Evolutionary conservation across 208 protist species (phyloP).

Genomic region (Acanthamoeba lugdunensis): DNA sequence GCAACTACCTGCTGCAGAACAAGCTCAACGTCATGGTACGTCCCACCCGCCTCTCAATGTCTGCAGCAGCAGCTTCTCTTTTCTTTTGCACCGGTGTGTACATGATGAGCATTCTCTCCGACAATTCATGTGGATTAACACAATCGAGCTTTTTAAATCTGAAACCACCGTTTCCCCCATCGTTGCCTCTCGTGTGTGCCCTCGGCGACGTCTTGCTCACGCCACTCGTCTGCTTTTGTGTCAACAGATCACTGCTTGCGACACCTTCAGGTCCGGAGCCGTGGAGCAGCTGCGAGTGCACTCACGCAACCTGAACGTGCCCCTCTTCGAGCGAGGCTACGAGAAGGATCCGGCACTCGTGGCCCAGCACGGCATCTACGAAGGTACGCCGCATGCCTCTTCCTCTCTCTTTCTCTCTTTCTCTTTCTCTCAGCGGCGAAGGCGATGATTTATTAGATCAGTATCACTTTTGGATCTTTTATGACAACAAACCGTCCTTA

Average conservation of each 20-base stretch:
- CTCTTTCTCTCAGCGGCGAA: no score
- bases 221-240: background rate
- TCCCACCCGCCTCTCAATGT: background rate
- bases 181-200: background rate
- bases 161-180: background rate
- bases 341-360: conserved; percentile 95
- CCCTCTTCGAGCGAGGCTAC: conserved; percentile 96
- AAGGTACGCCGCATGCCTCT: conserved; percentile 84
- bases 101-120: conserved; percentile 15
- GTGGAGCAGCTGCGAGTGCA: conserved; percentile 97
- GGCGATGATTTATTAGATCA: conserved; percentile 41
- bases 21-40: conserved; percentile 89
- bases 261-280: conserved; percentile 99
- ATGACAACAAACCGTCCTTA: conserved; percentile 54
- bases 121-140: conserved; percentile 33
- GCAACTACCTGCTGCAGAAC: conserved; percentile 95
- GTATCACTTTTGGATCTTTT: conserved; percentile 56
- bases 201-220: background rate
- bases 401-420: background rate
- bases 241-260: conserved; percentile 95
- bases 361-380: conserved; percentile 92
- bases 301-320: conserved; percentile 91
- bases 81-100: background rate
- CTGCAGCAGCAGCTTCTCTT: background rate
- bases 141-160: conserved; percentile 65